Evolutionary conservation across 1,284 basidiomycete genomes (phyloP), one percentile per base, ranked within the genome.

Genomic region (Tylopilus sp.): DNA sequence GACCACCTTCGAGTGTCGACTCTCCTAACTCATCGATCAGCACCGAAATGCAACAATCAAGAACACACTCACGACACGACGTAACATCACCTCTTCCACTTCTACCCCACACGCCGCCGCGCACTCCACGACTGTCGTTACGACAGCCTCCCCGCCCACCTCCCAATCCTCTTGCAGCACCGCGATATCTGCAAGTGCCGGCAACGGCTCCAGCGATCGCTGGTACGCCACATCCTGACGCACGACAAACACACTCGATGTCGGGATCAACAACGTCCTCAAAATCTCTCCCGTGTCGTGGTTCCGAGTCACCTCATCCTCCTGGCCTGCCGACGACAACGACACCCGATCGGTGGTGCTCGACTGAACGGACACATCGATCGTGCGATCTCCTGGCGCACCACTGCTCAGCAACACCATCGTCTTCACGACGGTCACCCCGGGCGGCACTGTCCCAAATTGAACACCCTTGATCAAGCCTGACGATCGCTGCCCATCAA

Each of bases 181-280:
- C n/a, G 67, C 70, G 54, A 92, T 66, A 72, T 93, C 87, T 3
- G 87, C 82, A 6, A 80, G 57, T 19, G 79, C 74, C 2, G 66
- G 67, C 26, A 58, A 60, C 1, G 77, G 61, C 12, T 72, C 64
- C n/a, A 77, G 67, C 12, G 77, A 70, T 38, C 86, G 81, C 58
- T 81, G 76, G 69, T 92, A 92, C 4, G 76, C 76, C 10, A 89
- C 82, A 19, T 83, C 80, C 64, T 88, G 87, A 2, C 77, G 79
- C 32, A 84, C 77, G 51, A 79, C 80, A 59, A 95, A 81, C 0
- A 91, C 85, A 4, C 83, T 82, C 6, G 87, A 80, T 0, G 88
- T 87, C 0, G 88, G 85, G 10, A 95, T 82, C 7, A 83, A 73
- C 22, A 95, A 76, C 9, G 91, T 91, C 68, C 85, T 84, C 56